Base-by-base conservation (phyloP, 306 rosid genomes). In the Ormosia emarginata region DNA sequence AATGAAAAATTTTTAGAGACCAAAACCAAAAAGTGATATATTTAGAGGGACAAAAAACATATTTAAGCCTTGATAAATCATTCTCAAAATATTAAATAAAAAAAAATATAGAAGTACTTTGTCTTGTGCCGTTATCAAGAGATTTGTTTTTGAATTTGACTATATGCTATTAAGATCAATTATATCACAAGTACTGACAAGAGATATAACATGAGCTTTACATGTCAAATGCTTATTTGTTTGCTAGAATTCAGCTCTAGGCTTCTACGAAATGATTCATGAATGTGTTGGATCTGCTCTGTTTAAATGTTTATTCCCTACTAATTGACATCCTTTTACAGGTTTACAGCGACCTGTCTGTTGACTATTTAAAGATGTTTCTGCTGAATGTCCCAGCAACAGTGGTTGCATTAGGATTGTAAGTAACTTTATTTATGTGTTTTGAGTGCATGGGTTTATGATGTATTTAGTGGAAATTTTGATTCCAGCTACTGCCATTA, bases 351-450 rank as follows among this genome's bases (percentile, higher is more conserved):
- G 99, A 95, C 77, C 86, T 95, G 3, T 33, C 90, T 24, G 97
- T 95, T 39, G 99, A 95, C 86, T 95, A 95, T 82, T 85, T 95
- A 77, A 95, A 89, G 91, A 94, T 94, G 91, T 47, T 95, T 33
- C 86, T 95, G 79, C 87, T 95, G 71, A 95, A 93, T n/a, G 97
- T 90, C 59, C 99, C 99, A 18, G 98, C 99, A 1, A 90, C 98
- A 47, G 88, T 95, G 29, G 10, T 95, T 83, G 98, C 98, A 13
- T 84, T 93, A 34, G 99, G 91, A 88, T 57, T 88, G 99, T 95
- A 89, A 90, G 97, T 88, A 61, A 33, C 67, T 53, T 39, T 59
- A 6, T 41, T 72, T 70, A 37, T 46, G 46, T 66, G 59, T 41
- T 43, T 78, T 8, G n/a, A 49, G 36, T 80, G 40, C 65, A 5